phyloP scores from a whole-genome alignment of 768 basidiomycete genomes.

The Termitomyces sp. region DNA sequence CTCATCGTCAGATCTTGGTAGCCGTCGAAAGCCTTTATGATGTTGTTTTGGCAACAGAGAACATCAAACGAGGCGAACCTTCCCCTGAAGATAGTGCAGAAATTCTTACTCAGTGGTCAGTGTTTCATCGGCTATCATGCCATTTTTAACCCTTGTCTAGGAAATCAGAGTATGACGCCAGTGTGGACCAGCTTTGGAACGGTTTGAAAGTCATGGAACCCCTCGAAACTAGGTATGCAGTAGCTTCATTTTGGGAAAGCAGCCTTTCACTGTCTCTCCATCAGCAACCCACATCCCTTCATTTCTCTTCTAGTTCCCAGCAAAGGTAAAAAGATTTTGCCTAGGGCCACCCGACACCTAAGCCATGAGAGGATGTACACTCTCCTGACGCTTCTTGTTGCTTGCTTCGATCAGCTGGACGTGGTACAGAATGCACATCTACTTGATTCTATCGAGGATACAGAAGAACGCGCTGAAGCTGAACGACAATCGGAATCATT shows the following conservation, averaged over 20 bases:
- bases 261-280: not conserved
- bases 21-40: constrained; percentile 87
- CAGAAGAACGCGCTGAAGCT: constrained; percentile 58
- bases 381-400: constrained; percentile 86
- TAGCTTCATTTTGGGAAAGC: not conserved
- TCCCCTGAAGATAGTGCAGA: constrained; percentile 55
- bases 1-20: constrained; percentile 72
- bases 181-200: constrained; percentile 76
- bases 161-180: constrained; percentile 51
- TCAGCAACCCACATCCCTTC: constrained; percentile 93
- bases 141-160: constrained; percentile 28
- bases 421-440: constrained; percentile 77
- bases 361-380: constrained; percentile 78
- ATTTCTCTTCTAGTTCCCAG: constrained; percentile 82
- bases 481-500: constrained; percentile 93
- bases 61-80: constrained; percentile 78
- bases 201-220: constrained; percentile 85
- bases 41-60: constrained; percentile 78
- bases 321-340: constrained; percentile 92
- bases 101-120: constrained; percentile 42
- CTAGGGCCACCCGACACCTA: constrained; percentile 84
- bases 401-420: constrained; percentile 92
- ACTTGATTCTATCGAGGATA: constrained; percentile 66
- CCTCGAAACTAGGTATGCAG: constrained; percentile 81
- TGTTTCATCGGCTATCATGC: not conserved